phyloP scores from a whole-genome alignment of 441 rosid genomes.

The Adansonia rubrostipa region DNA sequence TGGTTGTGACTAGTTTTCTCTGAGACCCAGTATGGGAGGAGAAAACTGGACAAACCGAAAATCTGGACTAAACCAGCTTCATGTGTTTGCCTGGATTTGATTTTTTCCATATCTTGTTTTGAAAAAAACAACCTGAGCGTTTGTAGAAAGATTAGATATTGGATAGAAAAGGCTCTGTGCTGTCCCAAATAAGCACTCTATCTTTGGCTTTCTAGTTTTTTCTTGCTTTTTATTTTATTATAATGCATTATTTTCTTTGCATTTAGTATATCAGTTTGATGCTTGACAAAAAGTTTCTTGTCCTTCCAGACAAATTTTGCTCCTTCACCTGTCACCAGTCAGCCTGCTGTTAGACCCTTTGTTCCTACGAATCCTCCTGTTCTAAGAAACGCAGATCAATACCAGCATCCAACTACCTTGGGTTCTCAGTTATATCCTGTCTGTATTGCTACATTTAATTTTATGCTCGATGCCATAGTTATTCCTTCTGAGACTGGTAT shows the following conservation, averaged over 20 bases:
- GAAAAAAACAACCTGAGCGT: not conserved
- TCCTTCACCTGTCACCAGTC: conserved; percentile 54
- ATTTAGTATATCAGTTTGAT: not conserved
- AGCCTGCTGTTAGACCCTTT: conserved; percentile 73
- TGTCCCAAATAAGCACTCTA: too few relatives aligned
- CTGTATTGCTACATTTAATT: conserved; percentile 38
- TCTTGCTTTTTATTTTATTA: not conserved
- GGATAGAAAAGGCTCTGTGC: too few relatives aligned
- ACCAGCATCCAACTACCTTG: conserved; percentile 79
- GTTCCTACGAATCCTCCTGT: conserved; percentile 82
- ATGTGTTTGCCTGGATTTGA: not conserved
- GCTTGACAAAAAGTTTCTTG: conserved; percentile 21
- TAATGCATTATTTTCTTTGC: not conserved
- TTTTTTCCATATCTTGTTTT: not conserved
- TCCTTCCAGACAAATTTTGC: conserved; percentile 44
- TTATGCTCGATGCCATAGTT: conserved; percentile 19
- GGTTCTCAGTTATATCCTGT: conserved; percentile 88
- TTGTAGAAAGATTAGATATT: too few relatives aligned
- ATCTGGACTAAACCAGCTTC: not conserved
- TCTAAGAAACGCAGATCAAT: conserved; percentile 83
- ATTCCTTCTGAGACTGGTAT: conserved; percentile 23
- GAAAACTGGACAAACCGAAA: not conserved
- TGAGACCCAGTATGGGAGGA: not conserved
- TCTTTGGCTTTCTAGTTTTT: not conserved
- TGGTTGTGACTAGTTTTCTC: not conserved